Conservation (phyloP, 1,284 basidiomycete species). For the Grifola frondosa region DNA sequence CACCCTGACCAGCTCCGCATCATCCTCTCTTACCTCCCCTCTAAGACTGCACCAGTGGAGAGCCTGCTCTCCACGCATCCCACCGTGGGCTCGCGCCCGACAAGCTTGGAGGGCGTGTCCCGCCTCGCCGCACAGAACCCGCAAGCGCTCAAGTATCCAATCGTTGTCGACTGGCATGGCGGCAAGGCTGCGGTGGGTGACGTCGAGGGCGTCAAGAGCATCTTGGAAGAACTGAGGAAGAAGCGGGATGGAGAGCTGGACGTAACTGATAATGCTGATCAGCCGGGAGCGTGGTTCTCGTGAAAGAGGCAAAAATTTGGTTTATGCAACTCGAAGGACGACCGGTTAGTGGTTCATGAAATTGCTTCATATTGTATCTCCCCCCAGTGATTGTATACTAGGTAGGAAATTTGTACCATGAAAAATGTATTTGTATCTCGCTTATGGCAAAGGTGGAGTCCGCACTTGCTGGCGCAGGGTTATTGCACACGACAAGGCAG, state of each 20-base stretch:
- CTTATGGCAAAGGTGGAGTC: too few species aligned
- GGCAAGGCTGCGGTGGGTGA: constrained; percentile 65
- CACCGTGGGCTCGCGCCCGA: constrained; percentile 42
- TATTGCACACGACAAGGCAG: too few species aligned
- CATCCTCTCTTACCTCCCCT: constrained; percentile 61
- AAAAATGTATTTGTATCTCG: too few species aligned
- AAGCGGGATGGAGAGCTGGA: constrained; percentile 66
- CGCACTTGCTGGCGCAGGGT: too few species aligned
- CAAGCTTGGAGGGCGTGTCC: constrained; percentile 44
- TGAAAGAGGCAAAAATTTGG: too few species aligned
- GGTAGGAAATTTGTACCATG: too few species aligned
- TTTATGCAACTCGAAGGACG: too few species aligned
- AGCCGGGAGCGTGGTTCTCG: too few species aligned
- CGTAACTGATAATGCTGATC: too few species aligned
- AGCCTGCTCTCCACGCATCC: constrained; percentile 58
- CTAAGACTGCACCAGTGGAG: constrained; percentile 29
- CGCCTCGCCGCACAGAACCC: constrained; percentile 55
- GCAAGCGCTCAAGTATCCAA: constrained; percentile 59
- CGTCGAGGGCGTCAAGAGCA: constrained; percentile 61
- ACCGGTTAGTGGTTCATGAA: too few species aligned
- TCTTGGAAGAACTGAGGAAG: constrained; percentile 62
- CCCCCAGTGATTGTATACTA: too few species aligned
- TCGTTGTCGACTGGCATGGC: constrained; percentile 77
- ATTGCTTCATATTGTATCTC: too few species aligned
- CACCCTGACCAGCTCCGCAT: constrained; percentile 65